These are phyloP conservation scores for Auricularia sp. DNA, from an alignment of 768 basidiomycete genomes.

Conservation along the genomic window DNA sequence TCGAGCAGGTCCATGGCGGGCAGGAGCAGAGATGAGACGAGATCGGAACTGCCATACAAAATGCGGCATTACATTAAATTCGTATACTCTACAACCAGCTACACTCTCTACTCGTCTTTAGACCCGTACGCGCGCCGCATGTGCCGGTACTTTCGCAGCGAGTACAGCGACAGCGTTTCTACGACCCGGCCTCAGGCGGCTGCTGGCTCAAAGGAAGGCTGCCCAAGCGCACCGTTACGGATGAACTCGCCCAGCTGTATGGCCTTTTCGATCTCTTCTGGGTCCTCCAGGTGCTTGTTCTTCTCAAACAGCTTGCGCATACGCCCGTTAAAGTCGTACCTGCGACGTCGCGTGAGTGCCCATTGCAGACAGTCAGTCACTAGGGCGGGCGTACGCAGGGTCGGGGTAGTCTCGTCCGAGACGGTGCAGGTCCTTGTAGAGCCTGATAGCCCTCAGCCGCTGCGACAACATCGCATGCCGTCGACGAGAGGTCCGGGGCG, in stretches of 20 bases:
- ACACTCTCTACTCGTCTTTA: background rate
- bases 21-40: background rate
- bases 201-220: background rate
- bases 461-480: background rate
- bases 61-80: no score
- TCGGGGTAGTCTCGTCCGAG: conserved; percentile 78
- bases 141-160: conserved; percentile 73
- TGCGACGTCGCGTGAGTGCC: conserved; percentile 18
- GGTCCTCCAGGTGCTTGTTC: conserved; percentile 54
- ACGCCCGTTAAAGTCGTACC: conserved; percentile 70
- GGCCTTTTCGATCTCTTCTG: conserved; percentile 65
- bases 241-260: conserved; percentile 72
- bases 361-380: background rate
- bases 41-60: no score
- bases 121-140: conserved; percentile 55
- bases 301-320: conserved; percentile 66
- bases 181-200: background rate
- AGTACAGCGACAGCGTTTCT: conserved; percentile 80
- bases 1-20: conserved; percentile 53
- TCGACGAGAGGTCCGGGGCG: no score
- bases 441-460: conserved; percentile 52
- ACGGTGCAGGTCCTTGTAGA: conserved; percentile 77
- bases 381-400: conserved; percentile 45
- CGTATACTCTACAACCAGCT: no score
- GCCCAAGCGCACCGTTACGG: conserved; percentile 53